phyloP scores from a whole-genome alignment of 208 protist genomes.

The Spongospora subterranea region DNA sequence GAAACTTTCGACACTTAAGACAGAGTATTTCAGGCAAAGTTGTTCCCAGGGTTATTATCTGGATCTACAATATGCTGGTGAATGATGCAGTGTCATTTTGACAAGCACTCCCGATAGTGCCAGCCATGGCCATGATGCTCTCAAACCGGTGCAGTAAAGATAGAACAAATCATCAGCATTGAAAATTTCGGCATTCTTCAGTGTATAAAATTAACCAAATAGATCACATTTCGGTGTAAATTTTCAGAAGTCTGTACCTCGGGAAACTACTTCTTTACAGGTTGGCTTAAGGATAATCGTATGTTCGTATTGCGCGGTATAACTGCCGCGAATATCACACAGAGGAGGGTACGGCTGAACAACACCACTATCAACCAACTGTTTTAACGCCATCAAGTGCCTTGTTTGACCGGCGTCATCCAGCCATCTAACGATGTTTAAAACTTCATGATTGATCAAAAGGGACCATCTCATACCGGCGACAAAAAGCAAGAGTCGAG shows the following conservation, averaged over 20 bases:
- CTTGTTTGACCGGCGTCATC: slow-evolving; percentile 88
- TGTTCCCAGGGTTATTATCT: too few relatives aligned
- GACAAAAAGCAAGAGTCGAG: slow-evolving; percentile 95
- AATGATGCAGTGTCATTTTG: too few relatives aligned
- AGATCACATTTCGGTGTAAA: not conserved
- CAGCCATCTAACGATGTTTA: slow-evolving; percentile 79
- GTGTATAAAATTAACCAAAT: too few relatives aligned
- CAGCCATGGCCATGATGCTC: too few relatives aligned
- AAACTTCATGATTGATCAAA: not conserved
- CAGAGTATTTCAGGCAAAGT: too few relatives aligned
- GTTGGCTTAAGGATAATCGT: slow-evolving; percentile 66
- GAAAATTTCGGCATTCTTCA: too few relatives aligned
- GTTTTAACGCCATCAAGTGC: slow-evolving; percentile 81
- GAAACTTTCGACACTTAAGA: too few relatives aligned
- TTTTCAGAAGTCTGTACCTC: slow-evolving; percentile 69
- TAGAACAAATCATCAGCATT: too few relatives aligned
- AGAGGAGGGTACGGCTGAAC: slow-evolving; percentile 94
- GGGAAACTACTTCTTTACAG: slow-evolving; percentile 71
- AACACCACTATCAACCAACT: slow-evolving; percentile 80
- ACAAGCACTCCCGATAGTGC: too few relatives aligned
- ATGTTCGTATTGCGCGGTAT: slow-evolving; percentile 91
- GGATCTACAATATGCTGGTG: too few relatives aligned
- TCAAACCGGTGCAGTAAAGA: too few relatives aligned
- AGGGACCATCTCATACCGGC: slow-evolving; percentile 78
- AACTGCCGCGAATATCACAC: slow-evolving; percentile 91